Evolutionary conservation across 805 yeast species (phyloP), one percentile per base, ranked within the genome.

Genomic region (Sporopachydermia quercuum): DNA sequence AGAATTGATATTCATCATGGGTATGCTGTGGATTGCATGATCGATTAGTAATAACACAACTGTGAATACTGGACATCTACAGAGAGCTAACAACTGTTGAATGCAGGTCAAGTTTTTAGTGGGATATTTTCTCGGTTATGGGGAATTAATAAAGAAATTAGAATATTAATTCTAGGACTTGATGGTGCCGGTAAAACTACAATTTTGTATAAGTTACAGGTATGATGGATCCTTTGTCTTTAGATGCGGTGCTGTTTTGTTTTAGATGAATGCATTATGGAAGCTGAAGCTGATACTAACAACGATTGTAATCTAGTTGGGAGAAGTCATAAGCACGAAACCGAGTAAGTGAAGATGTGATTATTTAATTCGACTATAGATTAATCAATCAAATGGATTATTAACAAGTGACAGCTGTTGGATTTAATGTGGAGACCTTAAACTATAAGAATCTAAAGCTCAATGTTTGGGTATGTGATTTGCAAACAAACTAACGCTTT

Each of bases 101-200:
- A n/a, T n/a, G n/a, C 36, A 64, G 97, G 98, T 19, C 91, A 84
- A 63, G 72, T 78, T 27, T 81, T 91, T 62, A 85, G 96, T 56
- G 76, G 79, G 43, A 74, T 91, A 52, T 86, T 91, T 55, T 77
- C 85, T 40, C 73, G 74, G 50, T 67, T 89, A 39, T 89, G 96
- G 96, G 91, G 93, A 15, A 72, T 78, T 38, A 78, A 78, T 52
- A 84, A 84, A 57, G 96, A 87, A 61, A 78, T 87, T 52, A 71
- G 96, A 52, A 86, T 87, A 40, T 71, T 87, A 42, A 89, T 87
- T 45, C 66, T 87, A 37, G 97, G 97, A 4, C 65, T 87, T 41
- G 97, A 87, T 61, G 96, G 96, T 63, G 96, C 96, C 1, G 97
- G 97, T 37, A 87, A 89, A 57, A 89, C 98, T 23, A 91, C 98